A percentile compares a stretch with the other conserved stretches of the same genome.
Conservation (phyloP, 371 early-diverging fungal genomes). For the Mortierella sp. region DNA sequence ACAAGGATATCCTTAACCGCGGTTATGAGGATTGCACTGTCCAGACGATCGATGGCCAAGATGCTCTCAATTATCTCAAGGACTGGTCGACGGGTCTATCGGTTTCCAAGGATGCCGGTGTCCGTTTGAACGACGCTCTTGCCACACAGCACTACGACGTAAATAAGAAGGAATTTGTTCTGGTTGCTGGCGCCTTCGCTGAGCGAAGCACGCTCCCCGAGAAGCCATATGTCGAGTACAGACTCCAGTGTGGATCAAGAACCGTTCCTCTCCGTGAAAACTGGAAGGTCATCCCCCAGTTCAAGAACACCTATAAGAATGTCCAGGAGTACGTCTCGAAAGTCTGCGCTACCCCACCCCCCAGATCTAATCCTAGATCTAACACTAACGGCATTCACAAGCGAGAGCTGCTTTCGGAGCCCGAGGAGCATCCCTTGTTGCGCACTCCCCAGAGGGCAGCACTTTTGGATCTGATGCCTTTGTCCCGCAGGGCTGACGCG, state of each 20-base stretch:
- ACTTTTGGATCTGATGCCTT: background rate
- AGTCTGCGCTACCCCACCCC: no score
- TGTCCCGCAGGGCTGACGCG: background rate
- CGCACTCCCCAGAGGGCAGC: background rate
- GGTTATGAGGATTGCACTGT: no score
- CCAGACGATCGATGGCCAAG: no score
- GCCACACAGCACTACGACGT: conserved; percentile 15
- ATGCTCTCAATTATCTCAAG: no score
- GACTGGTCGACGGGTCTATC: no score
- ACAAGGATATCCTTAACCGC: no score
- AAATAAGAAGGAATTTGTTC: background rate
- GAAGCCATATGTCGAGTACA: conserved; percentile 6
- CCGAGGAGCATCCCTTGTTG: no score
- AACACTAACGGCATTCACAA: no score
- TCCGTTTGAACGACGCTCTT: conserved; percentile 10
- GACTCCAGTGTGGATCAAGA: conserved; percentile 1
- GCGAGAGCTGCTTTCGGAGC: no score
- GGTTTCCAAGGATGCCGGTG: no score
- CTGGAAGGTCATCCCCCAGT: conserved; percentile 8
- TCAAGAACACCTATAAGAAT: conserved; percentile 2
- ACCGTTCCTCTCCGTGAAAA: background rate
- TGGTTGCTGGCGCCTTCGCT: conserved; percentile 18
- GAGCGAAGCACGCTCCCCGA: conserved; percentile 17
- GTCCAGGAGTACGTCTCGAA: no score
- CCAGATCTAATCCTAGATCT: no score